Percentiles rank a stretch among this genome's conserved stretches.
These are phyloP conservation scores for Starmera quercuum DNA, from an alignment of 805 yeast genomes.

Conservation along the genomic window DNA sequence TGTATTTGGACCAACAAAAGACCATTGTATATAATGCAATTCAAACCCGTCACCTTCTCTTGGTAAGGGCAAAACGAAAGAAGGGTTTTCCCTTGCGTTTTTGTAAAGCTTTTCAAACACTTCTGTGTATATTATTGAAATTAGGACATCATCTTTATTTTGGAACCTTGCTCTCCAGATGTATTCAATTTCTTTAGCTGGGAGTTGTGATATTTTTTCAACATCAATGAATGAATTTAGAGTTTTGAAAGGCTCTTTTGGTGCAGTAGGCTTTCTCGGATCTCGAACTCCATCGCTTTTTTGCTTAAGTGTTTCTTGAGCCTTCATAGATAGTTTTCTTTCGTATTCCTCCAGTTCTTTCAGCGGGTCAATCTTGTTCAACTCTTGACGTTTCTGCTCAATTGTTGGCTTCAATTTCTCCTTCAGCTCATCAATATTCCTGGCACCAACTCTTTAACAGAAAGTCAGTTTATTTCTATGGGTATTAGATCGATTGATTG, in stretches of 20 bases:
- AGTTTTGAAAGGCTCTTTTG: slow-evolving; percentile 57
- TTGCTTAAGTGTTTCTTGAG: slow-evolving; percentile 17
- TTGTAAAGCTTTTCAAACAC: slow-evolving; percentile 58
- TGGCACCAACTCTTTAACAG: slow-evolving; percentile 27
- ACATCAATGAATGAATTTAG: slow-evolving; percentile 64
- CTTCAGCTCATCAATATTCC: slow-evolving; percentile 50
- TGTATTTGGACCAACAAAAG: slow-evolving; percentile 75
- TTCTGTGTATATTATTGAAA: slow-evolving; percentile 52
- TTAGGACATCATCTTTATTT: slow-evolving; percentile 46
- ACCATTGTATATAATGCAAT: slow-evolving; percentile 92
- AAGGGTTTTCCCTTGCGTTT: slow-evolving; percentile 67
- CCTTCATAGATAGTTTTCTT: slow-evolving; percentile 21
- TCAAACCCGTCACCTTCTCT: slow-evolving; percentile 53
- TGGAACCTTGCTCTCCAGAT: slow-evolving; percentile 88
- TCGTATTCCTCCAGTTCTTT: slow-evolving; percentile 55
- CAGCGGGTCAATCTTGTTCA: slow-evolving; percentile 62
- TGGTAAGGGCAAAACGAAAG: slow-evolving; percentile 87
- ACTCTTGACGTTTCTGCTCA: slow-evolving; percentile 43
- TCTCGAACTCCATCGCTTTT: slow-evolving; percentile 20
- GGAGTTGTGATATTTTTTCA: slow-evolving; percentile 52
- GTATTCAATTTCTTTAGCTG: slow-evolving; percentile 58
- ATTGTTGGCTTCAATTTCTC: slow-evolving; percentile 56
- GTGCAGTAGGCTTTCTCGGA: slow-evolving; percentile 30
- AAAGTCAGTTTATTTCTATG: background rate
- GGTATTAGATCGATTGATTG: slow-evolving; percentile 2